A percentile compares a stretch with the other conserved stretches of the same genome.
phyloP scores from a whole-genome alignment of 495 filamentous ascomycete genomes.

The Astrothelium macrocarpum region DNA sequence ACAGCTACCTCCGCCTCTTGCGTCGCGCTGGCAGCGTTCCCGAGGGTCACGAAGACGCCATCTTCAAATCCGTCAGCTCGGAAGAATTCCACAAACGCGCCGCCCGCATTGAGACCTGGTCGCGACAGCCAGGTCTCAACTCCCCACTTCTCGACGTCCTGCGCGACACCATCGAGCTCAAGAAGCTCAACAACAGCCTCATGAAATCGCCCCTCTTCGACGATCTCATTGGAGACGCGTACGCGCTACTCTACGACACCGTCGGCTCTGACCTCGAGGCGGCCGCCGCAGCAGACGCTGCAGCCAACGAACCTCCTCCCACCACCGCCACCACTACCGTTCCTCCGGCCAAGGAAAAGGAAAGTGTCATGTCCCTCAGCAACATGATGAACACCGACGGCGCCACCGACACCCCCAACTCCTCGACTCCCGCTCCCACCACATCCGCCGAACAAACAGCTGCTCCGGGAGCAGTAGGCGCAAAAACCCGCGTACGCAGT shows the following conservation, averaged over 20 bases:
- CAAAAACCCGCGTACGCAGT: conserved; percentile 42
- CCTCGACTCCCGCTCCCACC: conserved; percentile 12
- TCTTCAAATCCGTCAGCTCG: conserved; percentile 66
- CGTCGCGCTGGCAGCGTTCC: conserved; percentile 57
- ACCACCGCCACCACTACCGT: conserved; percentile 10
- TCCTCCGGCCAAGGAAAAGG: conserved; percentile 13
- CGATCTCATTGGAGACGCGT: conserved; percentile 81
- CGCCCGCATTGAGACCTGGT: conserved; percentile 44
- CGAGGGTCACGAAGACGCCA: conserved; percentile 59
- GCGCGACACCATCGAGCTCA: conserved; percentile 79
- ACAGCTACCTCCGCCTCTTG: conserved; percentile 62
- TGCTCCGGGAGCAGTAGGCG: no score
- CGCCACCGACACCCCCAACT: conserved; percentile 6
- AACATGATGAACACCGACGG: conserved; percentile 29
- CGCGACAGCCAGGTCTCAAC: conserved; percentile 37
- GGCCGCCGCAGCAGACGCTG: conserved; percentile 6
- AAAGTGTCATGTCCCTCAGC: conserved; percentile 22
- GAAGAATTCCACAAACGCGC: conserved; percentile 66
- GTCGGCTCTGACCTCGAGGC: conserved; percentile 27
- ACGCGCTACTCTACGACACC: conserved; percentile 63
- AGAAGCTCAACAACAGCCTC: conserved; percentile 73
- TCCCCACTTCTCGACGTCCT: conserved; percentile 57
- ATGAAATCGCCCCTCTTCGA: conserved; percentile 81
- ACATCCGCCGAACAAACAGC: conserved; percentile 32
- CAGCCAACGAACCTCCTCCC: conserved; percentile 11